phyloP scores from a whole-genome alignment of 2,329 filamentous ascomycete species.

The Coniochaeta prunicola region DNA sequence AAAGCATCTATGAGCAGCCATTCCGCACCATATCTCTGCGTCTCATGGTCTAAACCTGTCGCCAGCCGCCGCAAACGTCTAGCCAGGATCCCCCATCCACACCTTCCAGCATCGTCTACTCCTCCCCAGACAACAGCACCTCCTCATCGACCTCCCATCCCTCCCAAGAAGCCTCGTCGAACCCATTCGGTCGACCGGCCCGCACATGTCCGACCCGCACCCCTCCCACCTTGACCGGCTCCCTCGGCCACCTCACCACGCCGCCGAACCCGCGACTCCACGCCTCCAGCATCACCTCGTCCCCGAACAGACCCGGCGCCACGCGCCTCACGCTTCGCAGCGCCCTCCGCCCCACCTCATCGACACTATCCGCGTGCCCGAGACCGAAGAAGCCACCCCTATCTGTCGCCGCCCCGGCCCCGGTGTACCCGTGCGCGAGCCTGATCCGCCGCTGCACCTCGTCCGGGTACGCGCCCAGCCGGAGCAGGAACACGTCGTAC shows the following conservation, averaged over 20 bases:
- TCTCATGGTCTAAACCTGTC: too few relatives aligned
- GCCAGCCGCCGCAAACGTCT: too few relatives aligned
- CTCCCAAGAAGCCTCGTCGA: slow-evolving; percentile 30
- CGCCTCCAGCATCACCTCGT: slow-evolving; percentile 37
- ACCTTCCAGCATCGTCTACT: background rate
- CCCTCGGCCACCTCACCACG: slow-evolving; percentile 34
- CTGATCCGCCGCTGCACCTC: slow-evolving; percentile 45
- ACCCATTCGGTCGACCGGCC: slow-evolving; percentile 28
- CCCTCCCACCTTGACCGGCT: slow-evolving; percentile 34
- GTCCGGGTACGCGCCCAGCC: slow-evolving; percentile 48
- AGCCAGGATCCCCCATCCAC: background rate
- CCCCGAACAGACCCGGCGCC: slow-evolving; percentile 47
- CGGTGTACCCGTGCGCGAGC: slow-evolving; percentile 34
- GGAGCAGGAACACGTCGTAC: slow-evolving; percentile 60
- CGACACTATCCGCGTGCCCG: slow-evolving; percentile 55
- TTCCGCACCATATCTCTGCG: too few relatives aligned
- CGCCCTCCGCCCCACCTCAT: slow-evolving; percentile 55
- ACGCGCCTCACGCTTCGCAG: slow-evolving; percentile 44
- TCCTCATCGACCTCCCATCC: slow-evolving; percentile 23
- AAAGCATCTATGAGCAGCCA: too few relatives aligned
- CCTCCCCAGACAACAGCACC: slow-evolving; percentile 9
- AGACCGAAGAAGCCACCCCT: slow-evolving; percentile 40
- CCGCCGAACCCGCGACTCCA: slow-evolving; percentile 37
- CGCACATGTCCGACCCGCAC: slow-evolving; percentile 35
- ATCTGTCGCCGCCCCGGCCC: too few relatives aligned